These are phyloP conservation scores for Sparassis latifolia DNA, from an alignment of 1,284 basidiomycete species.

Conservation along the genomic window DNA sequence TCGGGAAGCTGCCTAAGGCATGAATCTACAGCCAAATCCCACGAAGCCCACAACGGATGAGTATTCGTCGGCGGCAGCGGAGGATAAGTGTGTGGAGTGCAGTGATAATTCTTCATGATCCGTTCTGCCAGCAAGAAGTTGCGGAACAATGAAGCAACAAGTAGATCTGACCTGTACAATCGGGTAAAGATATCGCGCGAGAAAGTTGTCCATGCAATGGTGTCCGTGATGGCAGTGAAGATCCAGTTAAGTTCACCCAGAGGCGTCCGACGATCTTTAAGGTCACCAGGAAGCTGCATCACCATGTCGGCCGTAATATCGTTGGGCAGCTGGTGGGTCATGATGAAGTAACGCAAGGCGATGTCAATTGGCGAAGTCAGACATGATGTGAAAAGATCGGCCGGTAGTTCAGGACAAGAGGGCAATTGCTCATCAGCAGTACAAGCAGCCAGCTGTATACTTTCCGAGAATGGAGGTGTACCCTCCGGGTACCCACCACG, in stretches of 20 bases:
- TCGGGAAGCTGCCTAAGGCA: constrained; percentile 90
- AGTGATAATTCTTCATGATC: constrained; percentile 98
- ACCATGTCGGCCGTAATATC: constrained; percentile 87
- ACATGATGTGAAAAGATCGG: constrained; percentile 96
- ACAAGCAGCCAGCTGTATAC: constrained; percentile 94
- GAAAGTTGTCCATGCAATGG: constrained; percentile 98
- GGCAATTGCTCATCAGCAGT: constrained; percentile 88
- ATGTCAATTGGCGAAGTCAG: constrained; percentile 98
- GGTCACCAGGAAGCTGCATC: constrained; percentile 91
- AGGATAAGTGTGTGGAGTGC: constrained; percentile 93
- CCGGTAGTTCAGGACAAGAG: constrained; percentile 93
- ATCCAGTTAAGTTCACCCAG: constrained; percentile 99
- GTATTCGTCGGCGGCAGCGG: constrained; percentile 92
- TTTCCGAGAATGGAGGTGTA: constrained; percentile 76
- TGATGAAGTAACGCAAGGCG: constrained; percentile 89
- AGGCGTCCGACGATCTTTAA: constrained; percentile 94
- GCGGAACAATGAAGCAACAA: constrained; percentile 93
- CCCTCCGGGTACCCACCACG: constrained; percentile 59
- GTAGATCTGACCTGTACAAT: constrained; percentile 91
- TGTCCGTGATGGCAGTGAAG: constrained; percentile 97
- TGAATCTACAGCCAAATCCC: constrained; percentile 97
- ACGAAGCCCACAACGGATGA: constrained; percentile 93
- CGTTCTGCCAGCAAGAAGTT: constrained; percentile 96
- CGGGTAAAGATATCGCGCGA: constrained; percentile 91
- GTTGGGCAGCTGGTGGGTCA: constrained; percentile 80